These are phyloP conservation scores for Aspergillus glaucus DNA, from an alignment of 2,329 filamentous ascomycete species.

Conservation along the genomic window DNA sequence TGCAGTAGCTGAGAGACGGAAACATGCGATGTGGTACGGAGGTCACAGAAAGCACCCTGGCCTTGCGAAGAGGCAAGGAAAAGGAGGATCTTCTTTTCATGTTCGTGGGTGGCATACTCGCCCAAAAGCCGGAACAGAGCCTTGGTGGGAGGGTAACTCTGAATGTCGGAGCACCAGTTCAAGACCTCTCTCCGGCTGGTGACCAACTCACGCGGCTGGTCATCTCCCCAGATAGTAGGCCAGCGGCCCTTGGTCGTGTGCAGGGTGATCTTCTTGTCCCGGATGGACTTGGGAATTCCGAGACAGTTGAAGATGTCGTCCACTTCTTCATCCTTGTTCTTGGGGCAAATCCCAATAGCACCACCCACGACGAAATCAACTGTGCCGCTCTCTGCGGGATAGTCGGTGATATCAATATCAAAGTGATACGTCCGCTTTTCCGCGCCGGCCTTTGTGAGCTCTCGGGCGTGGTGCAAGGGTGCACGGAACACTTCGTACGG, in stretches of 20 bases:
- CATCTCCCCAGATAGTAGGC: constrained; percentile 97
- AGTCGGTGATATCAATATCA: constrained; percentile 92
- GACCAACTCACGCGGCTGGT: constrained; percentile 73
- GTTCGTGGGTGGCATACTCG: constrained; percentile 70
- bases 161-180: constrained; percentile 91
- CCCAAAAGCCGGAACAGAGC: constrained; percentile 75
- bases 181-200: constrained; percentile 88
- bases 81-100: constrained; percentile 81
- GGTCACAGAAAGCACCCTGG: constrained; percentile 86
- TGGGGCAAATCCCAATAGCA: constrained; percentile 86
- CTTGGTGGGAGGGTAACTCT: constrained; percentile 89
- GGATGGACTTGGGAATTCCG: constrained; percentile 70
- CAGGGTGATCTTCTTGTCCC: constrained; percentile 75
- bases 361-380: constrained; percentile 96
- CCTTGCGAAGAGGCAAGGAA: constrained; percentile 87
- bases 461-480: constrained; percentile 75
- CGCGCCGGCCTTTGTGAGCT: constrained; percentile 79
- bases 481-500: constrained; percentile 88
- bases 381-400: constrained; percentile 70
- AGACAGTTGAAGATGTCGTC: constrained; percentile 80
- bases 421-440: constrained; percentile 98
- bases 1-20: constrained; percentile 78
- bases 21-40: constrained; percentile 81
- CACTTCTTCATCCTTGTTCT: constrained; percentile 70
- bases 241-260: constrained; percentile 77